phyloP scores from a whole-genome alignment of 352 stramenopile species.

The Globisporangium rhizosaccharum region DNA sequence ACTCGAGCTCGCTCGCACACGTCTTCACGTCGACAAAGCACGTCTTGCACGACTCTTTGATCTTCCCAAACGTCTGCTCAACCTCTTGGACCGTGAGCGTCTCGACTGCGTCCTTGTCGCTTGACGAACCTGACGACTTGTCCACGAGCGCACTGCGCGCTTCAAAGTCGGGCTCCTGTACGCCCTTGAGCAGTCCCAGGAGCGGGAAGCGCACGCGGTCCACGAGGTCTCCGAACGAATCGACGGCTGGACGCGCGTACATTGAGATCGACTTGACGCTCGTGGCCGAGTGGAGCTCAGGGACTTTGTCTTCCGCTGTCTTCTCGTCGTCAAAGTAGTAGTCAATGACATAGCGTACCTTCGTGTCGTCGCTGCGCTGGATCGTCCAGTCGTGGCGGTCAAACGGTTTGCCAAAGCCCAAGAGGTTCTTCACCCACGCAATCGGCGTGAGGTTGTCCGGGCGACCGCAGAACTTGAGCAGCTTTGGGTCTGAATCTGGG shows the following conservation, averaged over 20 bases:
- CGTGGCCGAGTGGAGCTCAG: slow-evolving; percentile 74
- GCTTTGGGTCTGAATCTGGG: slow-evolving; percentile 75
- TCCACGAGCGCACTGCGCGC: slow-evolving; percentile 49
- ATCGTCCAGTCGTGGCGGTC: slow-evolving; percentile 99
- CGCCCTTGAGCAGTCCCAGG: slow-evolving; percentile 39
- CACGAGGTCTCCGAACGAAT: slow-evolving; percentile 61
- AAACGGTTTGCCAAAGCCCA: slow-evolving; percentile 90
- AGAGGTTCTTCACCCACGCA: slow-evolving; percentile 87
- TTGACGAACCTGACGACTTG: slow-evolving; percentile 6
- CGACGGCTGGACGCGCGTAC: slow-evolving; percentile 80
- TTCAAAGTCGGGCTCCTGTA: slow-evolving; percentile 44
- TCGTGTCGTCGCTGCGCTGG: slow-evolving; percentile 77
- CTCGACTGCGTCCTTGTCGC: slow-evolving; percentile 37
- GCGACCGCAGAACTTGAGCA: slow-evolving; percentile 96
- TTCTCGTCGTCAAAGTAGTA: slow-evolving; percentile 96
- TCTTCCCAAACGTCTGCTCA: slow-evolving; percentile 72
- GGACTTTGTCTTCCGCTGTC: slow-evolving; percentile 64
- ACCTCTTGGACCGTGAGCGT: slow-evolving; percentile 66
- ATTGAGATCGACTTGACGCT: slow-evolving; percentile 89
- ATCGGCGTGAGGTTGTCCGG: slow-evolving; percentile 96
- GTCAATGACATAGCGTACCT: slow-evolving; percentile 98
- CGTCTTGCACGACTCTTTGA: slow-evolving; percentile 81
- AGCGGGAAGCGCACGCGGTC: slow-evolving; percentile 82
- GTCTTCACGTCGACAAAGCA: slow-evolving; percentile 76
- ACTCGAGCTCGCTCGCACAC: slow-evolving; percentile 74